These are phyloP conservation scores for Holtermanniella nyarrowii DNA, from an alignment of 768 basidiomycete species.

Conservation along the genomic window DNA sequence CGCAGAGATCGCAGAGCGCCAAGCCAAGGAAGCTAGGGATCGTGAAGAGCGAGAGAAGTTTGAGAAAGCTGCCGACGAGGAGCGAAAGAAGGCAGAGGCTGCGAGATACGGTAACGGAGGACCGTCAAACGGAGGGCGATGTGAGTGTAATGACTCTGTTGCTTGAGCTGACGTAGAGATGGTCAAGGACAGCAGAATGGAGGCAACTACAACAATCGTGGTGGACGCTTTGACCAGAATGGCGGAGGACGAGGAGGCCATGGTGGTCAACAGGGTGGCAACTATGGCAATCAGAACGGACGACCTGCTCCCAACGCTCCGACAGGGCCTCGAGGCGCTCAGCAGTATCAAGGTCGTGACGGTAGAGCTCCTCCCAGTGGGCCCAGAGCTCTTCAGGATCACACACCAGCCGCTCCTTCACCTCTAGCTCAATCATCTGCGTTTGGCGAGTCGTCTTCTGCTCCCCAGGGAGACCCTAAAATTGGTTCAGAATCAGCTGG, in stretches of 20 bases:
- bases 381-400: slow-evolving; percentile 47
- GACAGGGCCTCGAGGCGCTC: slow-evolving; percentile 3
- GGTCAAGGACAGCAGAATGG: slow-evolving; percentile 33
- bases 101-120: slow-evolving; percentile 43
- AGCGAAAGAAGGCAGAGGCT: slow-evolving; percentile 44
- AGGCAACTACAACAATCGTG: background rate
- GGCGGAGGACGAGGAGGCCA: slow-evolving; percentile 46
- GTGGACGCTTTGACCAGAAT: slow-evolving; percentile 2
- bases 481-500: slow-evolving; percentile 18
- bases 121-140: slow-evolving; percentile 38
- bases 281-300: slow-evolving; percentile 1
- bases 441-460: too few species aligned
- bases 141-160: slow-evolving; percentile 33
- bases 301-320: background rate
- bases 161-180: slow-evolving; percentile 25
- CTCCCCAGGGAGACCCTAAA: slow-evolving; percentile 11
- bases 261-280: slow-evolving; percentile 5
- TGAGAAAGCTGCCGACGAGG: slow-evolving; percentile 65
- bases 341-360: background rate
- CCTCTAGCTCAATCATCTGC: background rate
- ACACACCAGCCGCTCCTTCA: slow-evolving; percentile 45
- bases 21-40: slow-evolving; percentile 54
- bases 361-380: slow-evolving; percentile 54
- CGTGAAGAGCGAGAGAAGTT: slow-evolving; percentile 57
- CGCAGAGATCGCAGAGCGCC: slow-evolving; percentile 67